Base-by-base conservation (phyloP, 495 filamentous ascomycete species). In the Chaetomium tenue region DNA sequence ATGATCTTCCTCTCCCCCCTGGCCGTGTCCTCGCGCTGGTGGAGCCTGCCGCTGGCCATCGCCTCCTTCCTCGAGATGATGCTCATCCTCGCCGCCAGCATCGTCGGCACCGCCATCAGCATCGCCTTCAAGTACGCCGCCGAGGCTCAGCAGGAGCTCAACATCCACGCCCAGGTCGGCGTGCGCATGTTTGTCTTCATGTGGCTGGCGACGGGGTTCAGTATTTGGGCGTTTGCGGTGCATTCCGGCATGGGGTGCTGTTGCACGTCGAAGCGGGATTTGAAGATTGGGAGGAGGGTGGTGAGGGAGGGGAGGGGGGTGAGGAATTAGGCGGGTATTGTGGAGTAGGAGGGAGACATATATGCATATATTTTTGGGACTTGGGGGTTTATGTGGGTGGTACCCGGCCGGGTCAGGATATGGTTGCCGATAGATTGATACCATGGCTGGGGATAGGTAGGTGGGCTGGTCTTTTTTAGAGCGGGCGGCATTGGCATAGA, bases 151-250 rank as follows among this genome's bases (percentile, higher is more conserved):
- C 77, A 67, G 3, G 83, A 85, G 37, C 75, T 97, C 20, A 94
- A 96, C 70, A 93, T 97, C 67, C 72, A 78, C 9, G 90, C 89
- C 5, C 74, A 81, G 15, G 70, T 96, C 7, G 92, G 92, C 3
- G 77, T 64, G 7, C 79, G 82, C 67, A 95, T 97, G 92, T 84
- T 96, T 70, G 88, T 79, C 0, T 95, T 96, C 68, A 92, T 96
- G 89, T 97, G 93, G 93, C 81, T 90, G 40, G 91, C 87, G 0
- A 80, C 84, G 0, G 88, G 76, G 0, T 88, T 88, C 58, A 82
- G 83, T 8, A 69, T 92, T 1, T 62, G 90, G 53, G 87, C 86
- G 0, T 94, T 88, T 68, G 71, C 91, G 15, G 74, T 93, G 39
- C 89, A 93, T 70, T 72, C 88, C 1, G 83, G 86, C 4, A 79